Percentiles rank a stretch among this genome's conserved stretches.
Conservation (phyloP, 106 monocot genomes). For the Dioscorea dumetorum region DNA sequence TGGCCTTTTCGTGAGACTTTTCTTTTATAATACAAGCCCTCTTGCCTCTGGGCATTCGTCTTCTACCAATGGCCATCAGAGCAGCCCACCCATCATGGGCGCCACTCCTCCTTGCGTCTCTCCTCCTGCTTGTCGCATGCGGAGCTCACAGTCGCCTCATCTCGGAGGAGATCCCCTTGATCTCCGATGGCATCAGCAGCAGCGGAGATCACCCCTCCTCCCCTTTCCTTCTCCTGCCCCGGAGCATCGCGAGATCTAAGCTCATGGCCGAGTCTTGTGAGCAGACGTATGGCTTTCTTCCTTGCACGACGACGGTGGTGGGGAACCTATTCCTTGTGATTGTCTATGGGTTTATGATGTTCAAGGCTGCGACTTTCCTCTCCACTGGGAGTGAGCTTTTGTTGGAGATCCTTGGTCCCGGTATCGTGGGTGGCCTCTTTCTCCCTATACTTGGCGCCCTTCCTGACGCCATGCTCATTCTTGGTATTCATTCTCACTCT, state of each 20-base stretch:
- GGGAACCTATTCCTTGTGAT: conserved; percentile 79
- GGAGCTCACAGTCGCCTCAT: too few species aligned
- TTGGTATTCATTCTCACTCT: conserved; percentile 28
- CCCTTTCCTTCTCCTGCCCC: background rate
- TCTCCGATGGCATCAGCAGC: too few species aligned
- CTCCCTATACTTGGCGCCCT: conserved; percentile 84
- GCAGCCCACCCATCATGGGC: too few species aligned
- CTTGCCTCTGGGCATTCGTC: too few species aligned
- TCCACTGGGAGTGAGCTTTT: conserved; percentile 80
- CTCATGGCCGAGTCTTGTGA: conserved; percentile 28
- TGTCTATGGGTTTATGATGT: conserved; percentile 85
- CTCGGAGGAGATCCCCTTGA: too few species aligned
- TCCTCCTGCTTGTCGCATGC: too few species aligned
- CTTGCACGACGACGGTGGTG: conserved; percentile 64
- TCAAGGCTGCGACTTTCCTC: conserved; percentile 60
- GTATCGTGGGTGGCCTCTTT: conserved; percentile 84
- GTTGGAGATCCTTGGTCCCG: conserved; percentile 74
- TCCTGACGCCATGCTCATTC: conserved; percentile 86
- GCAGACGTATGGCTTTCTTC: conserved; percentile 72
- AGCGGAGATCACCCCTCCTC: too few species aligned
- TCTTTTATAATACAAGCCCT: too few species aligned
- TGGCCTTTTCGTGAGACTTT: too few species aligned
- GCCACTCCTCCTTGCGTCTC: too few species aligned
- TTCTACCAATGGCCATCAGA: too few species aligned
- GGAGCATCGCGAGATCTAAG: background rate